Evolutionary conservation across 2,329 filamentous ascomycete genomes (phyloP).

Genomic region (Hypocrella siamensis): DNA sequence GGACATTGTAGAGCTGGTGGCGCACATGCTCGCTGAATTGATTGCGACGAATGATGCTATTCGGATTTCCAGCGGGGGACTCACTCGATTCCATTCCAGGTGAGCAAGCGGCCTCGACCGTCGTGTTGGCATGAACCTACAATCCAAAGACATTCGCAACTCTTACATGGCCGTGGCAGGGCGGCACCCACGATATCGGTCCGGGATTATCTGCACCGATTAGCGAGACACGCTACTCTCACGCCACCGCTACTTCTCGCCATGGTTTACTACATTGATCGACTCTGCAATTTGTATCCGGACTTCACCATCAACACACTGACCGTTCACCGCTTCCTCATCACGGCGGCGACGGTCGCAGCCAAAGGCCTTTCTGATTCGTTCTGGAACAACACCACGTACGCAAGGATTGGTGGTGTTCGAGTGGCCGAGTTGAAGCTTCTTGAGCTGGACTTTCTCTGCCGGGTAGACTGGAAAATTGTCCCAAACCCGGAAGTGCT

Average conservation of each 20-base stretch:
- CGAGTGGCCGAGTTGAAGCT: constrained; percentile 79
- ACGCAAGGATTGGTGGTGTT: constrained; percentile 85
- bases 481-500: constrained; percentile 89
- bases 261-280: constrained; percentile 98
- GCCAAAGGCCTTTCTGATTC: constrained; percentile 92
- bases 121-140: too few species aligned
- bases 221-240: constrained; percentile 87
- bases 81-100: constrained; percentile 93
- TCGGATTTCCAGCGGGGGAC: constrained; percentile 52
- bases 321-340: constrained; percentile 93
- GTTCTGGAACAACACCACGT: constrained; percentile 97
- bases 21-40: constrained; percentile 89
- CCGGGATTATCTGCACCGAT: constrained; percentile 77
- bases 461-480: constrained; percentile 89
- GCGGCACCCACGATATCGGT: constrained; percentile 83
- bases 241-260: constrained; percentile 88
- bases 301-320: constrained; percentile 94
- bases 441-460: constrained; percentile 84
- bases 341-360: constrained; percentile 87
- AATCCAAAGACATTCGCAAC: neutral
- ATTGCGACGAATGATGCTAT: constrained; percentile 91
- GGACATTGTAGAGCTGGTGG: constrained; percentile 79
- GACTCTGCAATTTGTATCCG: constrained; percentile 78
- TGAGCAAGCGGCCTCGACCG: constrained; percentile 23
- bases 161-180: constrained; percentile 1